These are phyloP conservation scores for Wickerhamomyces ciferrii DNA, from an alignment of 805 yeast species.

Conservation along the genomic window DNA sequence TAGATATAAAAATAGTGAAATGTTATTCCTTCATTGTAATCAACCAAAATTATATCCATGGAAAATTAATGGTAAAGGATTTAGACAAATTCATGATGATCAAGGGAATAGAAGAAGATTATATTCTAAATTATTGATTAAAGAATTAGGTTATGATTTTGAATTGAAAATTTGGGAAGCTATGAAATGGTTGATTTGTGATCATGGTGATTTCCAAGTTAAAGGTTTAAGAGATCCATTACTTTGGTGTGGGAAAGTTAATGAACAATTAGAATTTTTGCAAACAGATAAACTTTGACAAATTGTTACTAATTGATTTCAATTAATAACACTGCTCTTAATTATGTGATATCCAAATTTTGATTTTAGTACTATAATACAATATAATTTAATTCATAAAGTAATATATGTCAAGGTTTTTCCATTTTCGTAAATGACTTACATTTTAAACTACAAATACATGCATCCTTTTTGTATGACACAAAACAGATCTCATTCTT, in stretches of 20 bases:
- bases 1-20: conserved; percentile 15
- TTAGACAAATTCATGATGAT: conserved; percentile 13
- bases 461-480: too few species aligned
- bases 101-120: conserved; percentile 18
- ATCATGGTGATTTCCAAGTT: conserved; percentile 29
- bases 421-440: too few species aligned
- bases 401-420: too few species aligned
- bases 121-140: conserved; percentile 12
- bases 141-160: conserved; percentile 23
- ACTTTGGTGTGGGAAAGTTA: conserved; percentile 32
- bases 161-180: conserved; percentile 23
- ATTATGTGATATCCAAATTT: too few species aligned
- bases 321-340: neutral
- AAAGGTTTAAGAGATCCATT: conserved; percentile 32
- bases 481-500: too few species aligned
- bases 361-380: too few species aligned
- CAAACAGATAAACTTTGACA: conserved; percentile 6
- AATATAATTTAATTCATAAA: too few species aligned
- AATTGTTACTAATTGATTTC: neutral
- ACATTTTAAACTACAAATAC: too few species aligned
- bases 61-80: conserved; percentile 22
- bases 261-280: conserved; percentile 31
- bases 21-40: conserved; percentile 23
- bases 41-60: conserved; percentile 25
- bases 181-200: conserved; percentile 23